Evolutionary conservation across 2,329 filamentous ascomycete species (phyloP), one percentile per base, ranked within the genome.

Genomic region (Colletotrichum musicola): DNA sequence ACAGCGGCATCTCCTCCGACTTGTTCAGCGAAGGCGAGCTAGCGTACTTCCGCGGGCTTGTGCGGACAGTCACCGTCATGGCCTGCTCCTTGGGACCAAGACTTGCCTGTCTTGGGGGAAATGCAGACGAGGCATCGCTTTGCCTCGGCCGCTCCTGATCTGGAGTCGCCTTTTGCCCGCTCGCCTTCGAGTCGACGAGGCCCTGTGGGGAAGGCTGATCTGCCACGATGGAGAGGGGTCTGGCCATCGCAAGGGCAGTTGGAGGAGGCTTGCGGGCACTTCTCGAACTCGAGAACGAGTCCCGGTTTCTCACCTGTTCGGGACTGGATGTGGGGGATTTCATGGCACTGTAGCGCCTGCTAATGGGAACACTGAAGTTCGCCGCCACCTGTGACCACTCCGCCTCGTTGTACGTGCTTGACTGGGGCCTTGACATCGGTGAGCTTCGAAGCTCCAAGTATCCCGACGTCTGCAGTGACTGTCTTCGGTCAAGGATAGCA

Each of bases 301-400:
- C 77, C 25, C 71, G 69, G 25, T 51, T 55, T 47, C 77, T 72
- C 35, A 64, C 44, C 22, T 55, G 51, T 58, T 75, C 73, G 16
- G 65, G 58, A 53, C 65, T 71, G n/a, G 74, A 70, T 13, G 70
- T 59, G 57, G 69, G 68, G n/a, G 75, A 72, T 71, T 76, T 81
- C 50, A 78, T 72, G 6, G 81, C 75, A 1, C 85, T 86, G 54
- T 81, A 85, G 2, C 86, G 83, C 67, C 82, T 83, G 63, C 76
- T 80, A 0, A 81, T 81, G 1, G 86, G 84, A 5, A 87, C 81
- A 71, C 85, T 88, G 71, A 88, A 88, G 72, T 88, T 88, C 2
- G 84, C 83, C 4, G 85, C 42, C 14, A 66, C 62, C 27, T 66
- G 56, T 51, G 49, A 69, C 64, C 22, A 71, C 25, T 75, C 73